phyloP scores from a whole-genome alignment of 179 eudicot species.

The Patellifolia procumbens region DNA sequence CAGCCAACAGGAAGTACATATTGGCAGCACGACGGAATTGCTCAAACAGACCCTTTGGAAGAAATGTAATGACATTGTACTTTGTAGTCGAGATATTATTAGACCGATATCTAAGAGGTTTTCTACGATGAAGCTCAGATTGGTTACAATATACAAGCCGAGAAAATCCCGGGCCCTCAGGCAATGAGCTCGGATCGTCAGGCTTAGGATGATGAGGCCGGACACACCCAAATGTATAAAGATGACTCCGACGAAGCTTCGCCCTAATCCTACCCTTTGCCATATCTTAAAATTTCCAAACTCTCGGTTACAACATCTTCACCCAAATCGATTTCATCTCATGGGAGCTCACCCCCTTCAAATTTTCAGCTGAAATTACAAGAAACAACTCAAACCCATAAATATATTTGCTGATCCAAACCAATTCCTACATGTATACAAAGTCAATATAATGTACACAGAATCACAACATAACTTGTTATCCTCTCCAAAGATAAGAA shows the following conservation, averaged over 20 bases:
- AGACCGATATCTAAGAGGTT: conserved; percentile 63
- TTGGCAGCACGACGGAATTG: conserved; percentile 97
- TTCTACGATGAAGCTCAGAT: conserved; percentile 57
- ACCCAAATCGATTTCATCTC: conserved; percentile 15
- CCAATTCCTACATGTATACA: conserved; percentile 25
- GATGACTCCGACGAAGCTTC: conserved; percentile 56
- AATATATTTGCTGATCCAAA: conserved; percentile 17
- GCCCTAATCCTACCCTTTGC: conserved; percentile 60
- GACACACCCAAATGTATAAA: conserved; percentile 62
- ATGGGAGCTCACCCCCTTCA: conserved; percentile 4
- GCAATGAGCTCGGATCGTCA: conserved; percentile 38
- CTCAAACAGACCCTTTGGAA: conserved; percentile 86
- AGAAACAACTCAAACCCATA: conserved; percentile 18
- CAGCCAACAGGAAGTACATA: conserved; percentile 80
- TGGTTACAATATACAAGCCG: conserved; percentile 75
- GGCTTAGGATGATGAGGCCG: conserved; percentile 29
- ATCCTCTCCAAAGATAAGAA: neutral
- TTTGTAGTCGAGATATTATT: conserved; percentile 91
- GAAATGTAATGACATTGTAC: conserved; percentile 61
- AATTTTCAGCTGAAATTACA: conserved; percentile 17
- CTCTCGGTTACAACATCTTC: conserved; percentile 25
- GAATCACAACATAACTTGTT: conserved; percentile 11
- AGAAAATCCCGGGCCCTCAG: conserved; percentile 69
- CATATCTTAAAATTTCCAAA: conserved; percentile 42
- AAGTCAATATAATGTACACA: conserved; percentile 7